Percentiles rank a stretch among this genome's conserved stretches.
These are phyloP conservation scores for Pythium utonaiense DNA, from an alignment of 352 stramenopile species.

Conservation along the genomic window DNA sequence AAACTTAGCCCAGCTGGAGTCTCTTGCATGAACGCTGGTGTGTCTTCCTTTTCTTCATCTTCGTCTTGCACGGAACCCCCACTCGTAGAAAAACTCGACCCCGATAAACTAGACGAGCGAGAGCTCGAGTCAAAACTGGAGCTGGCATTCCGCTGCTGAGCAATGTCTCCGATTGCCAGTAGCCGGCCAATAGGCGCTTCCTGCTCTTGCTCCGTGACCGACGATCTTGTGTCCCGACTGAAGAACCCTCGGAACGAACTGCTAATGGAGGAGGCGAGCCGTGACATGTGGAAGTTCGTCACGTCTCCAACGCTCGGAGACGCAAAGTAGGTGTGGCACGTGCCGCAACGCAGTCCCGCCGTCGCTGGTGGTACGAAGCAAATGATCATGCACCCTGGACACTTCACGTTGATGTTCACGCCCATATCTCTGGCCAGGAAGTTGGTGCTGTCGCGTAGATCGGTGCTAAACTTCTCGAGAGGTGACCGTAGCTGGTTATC, in stretches of 20 bases:
- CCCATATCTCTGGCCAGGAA: constrained; percentile 77
- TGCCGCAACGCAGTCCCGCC: constrained; percentile 70
- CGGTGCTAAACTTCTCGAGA: constrained; percentile 67
- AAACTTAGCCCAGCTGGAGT: not conserved
- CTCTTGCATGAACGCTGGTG: not conserved
- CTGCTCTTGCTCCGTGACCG: constrained; percentile 29
- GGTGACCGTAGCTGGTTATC: constrained; percentile 72
- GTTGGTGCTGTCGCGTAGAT: constrained; percentile 78
- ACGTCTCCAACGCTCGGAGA: constrained; percentile 72
- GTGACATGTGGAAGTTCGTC: constrained; percentile 83
- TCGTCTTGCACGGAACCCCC: constrained; percentile 2
- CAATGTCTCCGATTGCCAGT: constrained; percentile 55
- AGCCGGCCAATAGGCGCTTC: constrained; percentile 55
- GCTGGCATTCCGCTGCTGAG: constrained; percentile 29
- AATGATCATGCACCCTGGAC: constrained; percentile 65
- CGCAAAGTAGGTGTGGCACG: constrained; percentile 82
- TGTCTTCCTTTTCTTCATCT: constrained; percentile 13
- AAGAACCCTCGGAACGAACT: constrained; percentile 79
- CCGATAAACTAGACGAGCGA: not conserved
- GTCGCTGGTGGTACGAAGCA: constrained; percentile 76
- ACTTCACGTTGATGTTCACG: constrained; percentile 83
- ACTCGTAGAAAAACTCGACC: not conserved
- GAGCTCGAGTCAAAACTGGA: not conserved
- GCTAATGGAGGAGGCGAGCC: constrained; percentile 70
- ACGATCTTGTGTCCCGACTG: constrained; percentile 26